phyloP scores from a whole-genome alignment of 495 filamentous ascomycete species.

The Aspergillus indologenus region DNA sequence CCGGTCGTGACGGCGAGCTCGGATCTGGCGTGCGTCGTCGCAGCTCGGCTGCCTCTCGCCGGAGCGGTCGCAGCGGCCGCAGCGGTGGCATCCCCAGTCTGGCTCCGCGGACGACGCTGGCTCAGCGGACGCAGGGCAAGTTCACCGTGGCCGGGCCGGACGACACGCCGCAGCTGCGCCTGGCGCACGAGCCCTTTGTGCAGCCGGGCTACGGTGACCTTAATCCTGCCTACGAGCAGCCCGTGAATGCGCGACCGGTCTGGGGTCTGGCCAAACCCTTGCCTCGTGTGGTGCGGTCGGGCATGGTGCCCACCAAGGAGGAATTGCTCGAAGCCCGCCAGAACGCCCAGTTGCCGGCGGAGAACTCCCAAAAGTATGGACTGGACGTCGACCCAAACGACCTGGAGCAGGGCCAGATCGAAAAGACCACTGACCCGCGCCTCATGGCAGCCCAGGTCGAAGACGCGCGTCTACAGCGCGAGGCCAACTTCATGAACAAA shows the following conservation, averaged over 20 bases:
- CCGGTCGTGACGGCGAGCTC: slow-evolving; percentile 2
- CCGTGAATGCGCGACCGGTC: slow-evolving; percentile 40
- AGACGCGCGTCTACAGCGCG: slow-evolving; percentile 42
- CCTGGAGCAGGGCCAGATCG: slow-evolving; percentile 35
- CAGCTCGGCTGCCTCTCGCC: slow-evolving; percentile 12
- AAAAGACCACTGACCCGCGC: slow-evolving; percentile 30
- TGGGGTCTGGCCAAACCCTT: slow-evolving; percentile 50
- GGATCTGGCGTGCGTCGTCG: slow-evolving; percentile 20
- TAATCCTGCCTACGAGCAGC: slow-evolving; percentile 46
- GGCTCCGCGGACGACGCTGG: slow-evolving; percentile 28
- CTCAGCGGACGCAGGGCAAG: slow-evolving; percentile 31
- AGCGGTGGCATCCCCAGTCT: slow-evolving; percentile 24
- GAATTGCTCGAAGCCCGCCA: slow-evolving; percentile 30
- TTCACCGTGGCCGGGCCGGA: slow-evolving; percentile 40
- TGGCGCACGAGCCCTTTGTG: slow-evolving; percentile 41
- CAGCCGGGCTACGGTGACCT: slow-evolving; percentile 43
- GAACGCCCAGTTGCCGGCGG: slow-evolving; percentile 30
- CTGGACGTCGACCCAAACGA: slow-evolving; percentile 41
- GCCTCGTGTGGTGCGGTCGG: slow-evolving; percentile 45
- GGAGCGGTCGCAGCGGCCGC: slow-evolving; percentile 10
- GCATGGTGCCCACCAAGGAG: slow-evolving; percentile 43
- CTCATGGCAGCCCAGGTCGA: slow-evolving; percentile 44
- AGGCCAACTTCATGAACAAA: slow-evolving; percentile 40
- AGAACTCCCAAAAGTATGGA: slow-evolving; percentile 36
- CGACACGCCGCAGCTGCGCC: slow-evolving; percentile 32